Conservation (phyloP, 2,329 filamentous ascomycete genomes). For the Ophiostoma pallidulum region DNA sequence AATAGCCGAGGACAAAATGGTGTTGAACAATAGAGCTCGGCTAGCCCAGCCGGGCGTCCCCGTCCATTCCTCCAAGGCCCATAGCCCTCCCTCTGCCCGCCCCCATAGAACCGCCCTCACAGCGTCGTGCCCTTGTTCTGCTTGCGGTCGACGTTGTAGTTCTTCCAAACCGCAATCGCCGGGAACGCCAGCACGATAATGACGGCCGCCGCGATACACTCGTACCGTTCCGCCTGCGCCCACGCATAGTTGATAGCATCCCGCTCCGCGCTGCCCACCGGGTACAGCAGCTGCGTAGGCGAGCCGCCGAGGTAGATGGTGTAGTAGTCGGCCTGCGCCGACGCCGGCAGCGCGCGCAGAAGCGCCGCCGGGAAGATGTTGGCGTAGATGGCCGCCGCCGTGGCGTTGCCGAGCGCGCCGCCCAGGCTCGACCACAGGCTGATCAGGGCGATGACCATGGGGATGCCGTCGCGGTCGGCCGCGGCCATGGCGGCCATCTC, state of each 20-base stretch:
- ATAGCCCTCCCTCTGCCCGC: too few species aligned
- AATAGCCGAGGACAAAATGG: too few species aligned
- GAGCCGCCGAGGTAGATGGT: conserved; percentile 44
- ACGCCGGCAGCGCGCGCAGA: conserved; percentile 37
- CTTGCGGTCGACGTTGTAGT: neutral
- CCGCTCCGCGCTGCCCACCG: conserved; percentile 37
- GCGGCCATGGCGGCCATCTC: conserved; percentile 52
- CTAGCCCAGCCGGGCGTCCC: too few species aligned
- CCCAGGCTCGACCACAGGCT: conserved; percentile 50
- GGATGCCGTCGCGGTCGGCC: conserved; percentile 44
- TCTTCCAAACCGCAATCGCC: conserved; percentile 8
- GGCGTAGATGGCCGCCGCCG: conserved; percentile 53
- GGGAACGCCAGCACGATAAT: conserved; percentile 17
- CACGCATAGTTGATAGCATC: conserved; percentile 49
- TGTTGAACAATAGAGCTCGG: too few species aligned
- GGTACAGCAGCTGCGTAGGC: conserved; percentile 40
- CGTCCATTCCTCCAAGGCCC: too few species aligned
- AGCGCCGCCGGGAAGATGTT: conserved; percentile 44
- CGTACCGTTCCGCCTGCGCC: conserved; percentile 35
- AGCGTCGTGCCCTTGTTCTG: conserved; percentile 12
- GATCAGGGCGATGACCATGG: conserved; percentile 47
- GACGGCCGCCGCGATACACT: conserved; percentile 35
- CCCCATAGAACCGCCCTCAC: too few species aligned
- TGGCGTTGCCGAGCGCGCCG: conserved; percentile 45
- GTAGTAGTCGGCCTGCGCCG: conserved; percentile 26